A percentile compares a stretch with the other conserved stretches of the same genome.
Conservation (phyloP, 495 filamentous ascomycete genomes). For the Penicillium angulare region DNA sequence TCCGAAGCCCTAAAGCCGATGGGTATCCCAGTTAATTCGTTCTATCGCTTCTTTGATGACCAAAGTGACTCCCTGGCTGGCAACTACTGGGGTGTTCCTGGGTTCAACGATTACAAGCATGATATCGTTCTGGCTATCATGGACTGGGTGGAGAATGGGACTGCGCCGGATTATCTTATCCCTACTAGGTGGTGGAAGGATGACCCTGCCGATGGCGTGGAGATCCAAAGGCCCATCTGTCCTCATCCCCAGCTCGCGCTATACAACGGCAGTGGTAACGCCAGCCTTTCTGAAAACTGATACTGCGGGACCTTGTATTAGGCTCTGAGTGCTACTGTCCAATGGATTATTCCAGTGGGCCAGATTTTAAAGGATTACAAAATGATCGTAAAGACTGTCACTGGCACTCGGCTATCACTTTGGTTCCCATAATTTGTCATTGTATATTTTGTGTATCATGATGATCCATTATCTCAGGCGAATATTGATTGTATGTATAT, state of each 20-base stretch:
- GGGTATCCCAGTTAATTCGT: background rate
- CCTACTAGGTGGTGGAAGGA: conserved; percentile 44
- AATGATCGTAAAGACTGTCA: too few species aligned
- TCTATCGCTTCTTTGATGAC: conserved; percentile 1
- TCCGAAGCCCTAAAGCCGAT: background rate
- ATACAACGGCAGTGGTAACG: background rate
- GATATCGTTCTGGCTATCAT: conserved; percentile 51
- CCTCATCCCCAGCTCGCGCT: conserved; percentile 31
- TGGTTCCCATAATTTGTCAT: background rate
- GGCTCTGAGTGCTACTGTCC: too few species aligned
- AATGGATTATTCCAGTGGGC: too few species aligned
- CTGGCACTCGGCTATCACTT: background rate
- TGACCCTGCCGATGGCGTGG: conserved; percentile 31
- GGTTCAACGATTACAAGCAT: conserved; percentile 40
- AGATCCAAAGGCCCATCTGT: conserved; percentile 45
- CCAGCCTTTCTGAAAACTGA: background rate
- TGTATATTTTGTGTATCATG: too few species aligned
- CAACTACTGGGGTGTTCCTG: conserved; percentile 31
- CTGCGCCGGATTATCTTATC: conserved; percentile 36
- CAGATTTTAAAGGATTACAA: too few species aligned
- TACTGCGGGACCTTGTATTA: background rate
- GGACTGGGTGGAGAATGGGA: conserved; percentile 51
- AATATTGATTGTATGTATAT: too few species aligned
- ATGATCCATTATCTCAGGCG: too few species aligned
- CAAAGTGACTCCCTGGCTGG: conserved; percentile 10